Percentiles rank a stretch among this genome's conserved stretches.
phyloP scores from a whole-genome alignment of 2,329 filamentous ascomycete genomes.

The Rhynchosporium graminicola region DNA sequence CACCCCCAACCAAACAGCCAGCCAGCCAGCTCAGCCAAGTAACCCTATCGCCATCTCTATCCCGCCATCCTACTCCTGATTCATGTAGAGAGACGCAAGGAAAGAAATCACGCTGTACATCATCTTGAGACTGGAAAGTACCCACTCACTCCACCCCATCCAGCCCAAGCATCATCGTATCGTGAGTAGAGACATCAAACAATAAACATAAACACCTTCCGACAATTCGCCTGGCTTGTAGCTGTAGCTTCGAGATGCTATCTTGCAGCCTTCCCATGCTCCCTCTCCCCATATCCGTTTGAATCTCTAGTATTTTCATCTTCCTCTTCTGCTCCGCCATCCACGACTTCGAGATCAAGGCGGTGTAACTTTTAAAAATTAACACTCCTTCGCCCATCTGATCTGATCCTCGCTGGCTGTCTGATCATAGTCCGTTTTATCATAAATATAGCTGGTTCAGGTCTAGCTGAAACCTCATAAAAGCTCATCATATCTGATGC shows the following conservation, averaged over 20 bases:
- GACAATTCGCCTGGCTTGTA: not conserved
- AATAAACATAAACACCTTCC: not conserved
- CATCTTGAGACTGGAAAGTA: not conserved
- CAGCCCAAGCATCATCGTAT: not conserved
- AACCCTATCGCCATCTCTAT: too few species aligned
- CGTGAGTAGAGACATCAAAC: not conserved
- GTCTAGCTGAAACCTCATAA: too few species aligned
- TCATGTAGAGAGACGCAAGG: too few species aligned
- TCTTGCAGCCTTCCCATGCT: too few species aligned
- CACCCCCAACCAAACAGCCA: not conserved
- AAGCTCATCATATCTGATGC: conserved; percentile 28
- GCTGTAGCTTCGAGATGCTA: not conserved
- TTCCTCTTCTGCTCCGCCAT: not conserved
- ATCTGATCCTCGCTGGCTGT: not conserved
- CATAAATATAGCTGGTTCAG: not conserved
- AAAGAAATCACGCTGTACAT: too few species aligned
- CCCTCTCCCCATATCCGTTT: not conserved
- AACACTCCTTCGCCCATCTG: not conserved
- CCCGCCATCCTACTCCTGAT: too few species aligned
- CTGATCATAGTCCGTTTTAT: not conserved
- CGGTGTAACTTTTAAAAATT: not conserved
- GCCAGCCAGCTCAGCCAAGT: too few species aligned
- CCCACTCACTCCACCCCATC: not conserved
- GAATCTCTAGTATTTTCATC: not conserved
- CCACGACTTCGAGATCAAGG: not conserved